Evolutionary conservation across 192 early-diverging fungal genomes (phyloP), one percentile per base, ranked within the genome.

Genomic region (Rhizoclosmatium sp.): DNA sequence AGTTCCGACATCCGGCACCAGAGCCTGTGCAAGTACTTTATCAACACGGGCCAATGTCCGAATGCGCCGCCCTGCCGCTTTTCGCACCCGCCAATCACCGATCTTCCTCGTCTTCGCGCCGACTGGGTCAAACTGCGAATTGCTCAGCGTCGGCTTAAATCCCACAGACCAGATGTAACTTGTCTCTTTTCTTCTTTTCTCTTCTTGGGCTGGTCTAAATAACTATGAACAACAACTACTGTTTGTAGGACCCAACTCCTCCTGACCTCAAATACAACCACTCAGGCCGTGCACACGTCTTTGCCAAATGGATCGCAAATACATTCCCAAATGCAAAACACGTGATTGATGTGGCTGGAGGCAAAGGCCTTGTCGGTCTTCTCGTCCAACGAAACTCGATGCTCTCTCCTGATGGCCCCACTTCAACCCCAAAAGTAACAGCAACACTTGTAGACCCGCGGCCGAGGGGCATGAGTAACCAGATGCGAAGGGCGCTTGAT

Each of bases 301-400:
- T 89, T 80, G 87, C 89, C n/a, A 70, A 88, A 39, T 91, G 87
- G 86, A 78, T 90, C n/a, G 56, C 82, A 40, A 47, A 83, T 1
- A 83, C 82, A 2, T 90, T 89, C 61, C 64, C 75, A 0, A 0
- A 75, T 48, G 45, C 69, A 74, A 0, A 76, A 48, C 41, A 21
- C 85, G 49, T 78, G 59, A 69, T 88, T 42, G 89, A 91, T 59
- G 84, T 91, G 65, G 89, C 88, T 1, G 89, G 89, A 41, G 89
- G 89, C 9, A 84, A 85, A 70, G 89, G 89, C 1, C 84, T 86
- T 48, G 42, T 88, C 0, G 78, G 83, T 0, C 79, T 88, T 82
- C 81, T 86, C 47, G 58, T 89, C 7, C 76, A 81, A 39, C 79
- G 79, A 10, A 31, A 31, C 31, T 31, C 31, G 31, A 31, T 31